Conservation (phyloP, 2,329 filamentous ascomycete species). For the Pestalotiopsis fici region DNA sequence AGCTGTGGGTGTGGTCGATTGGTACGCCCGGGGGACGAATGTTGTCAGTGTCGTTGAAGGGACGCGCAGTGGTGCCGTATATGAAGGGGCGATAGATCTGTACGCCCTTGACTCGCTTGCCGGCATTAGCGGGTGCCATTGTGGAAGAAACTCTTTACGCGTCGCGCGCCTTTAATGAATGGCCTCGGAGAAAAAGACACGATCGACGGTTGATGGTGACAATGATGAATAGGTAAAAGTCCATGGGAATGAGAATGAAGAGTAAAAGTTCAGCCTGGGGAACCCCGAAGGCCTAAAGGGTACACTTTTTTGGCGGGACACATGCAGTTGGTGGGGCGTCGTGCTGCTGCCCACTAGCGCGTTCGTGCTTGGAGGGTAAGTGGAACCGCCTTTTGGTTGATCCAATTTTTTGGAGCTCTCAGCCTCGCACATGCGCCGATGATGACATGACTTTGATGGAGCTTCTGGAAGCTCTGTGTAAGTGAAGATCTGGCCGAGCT, state of each 20-base stretch:
- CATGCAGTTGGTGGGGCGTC: neutral
- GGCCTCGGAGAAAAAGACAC: slow-evolving; percentile 6
- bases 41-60: slow-evolving; percentile 76
- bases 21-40: slow-evolving; percentile 77
- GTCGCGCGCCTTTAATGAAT: neutral
- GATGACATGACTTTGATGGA: slow-evolving; percentile 18
- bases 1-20: slow-evolving; percentile 92
- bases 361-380: neutral
- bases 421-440: slow-evolving; percentile 25
- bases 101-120: slow-evolving; percentile 66
- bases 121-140: slow-evolving; percentile 63
- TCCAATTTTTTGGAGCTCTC: slow-evolving; percentile 3
- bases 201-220: slow-evolving; percentile 1
- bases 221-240: neutral
- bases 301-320: neutral
- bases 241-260: neutral
- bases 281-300: neutral
- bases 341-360: neutral
- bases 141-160: slow-evolving; percentile 10
- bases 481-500: neutral
- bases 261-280: slow-evolving; percentile 15
- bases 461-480: slow-evolving; percentile 1
- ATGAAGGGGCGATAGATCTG: slow-evolving; percentile 68
- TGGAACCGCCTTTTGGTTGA: neutral
- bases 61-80: slow-evolving; percentile 78